phyloP scores from a whole-genome alignment of 441 rosid species.

The Hura crepitans region DNA sequence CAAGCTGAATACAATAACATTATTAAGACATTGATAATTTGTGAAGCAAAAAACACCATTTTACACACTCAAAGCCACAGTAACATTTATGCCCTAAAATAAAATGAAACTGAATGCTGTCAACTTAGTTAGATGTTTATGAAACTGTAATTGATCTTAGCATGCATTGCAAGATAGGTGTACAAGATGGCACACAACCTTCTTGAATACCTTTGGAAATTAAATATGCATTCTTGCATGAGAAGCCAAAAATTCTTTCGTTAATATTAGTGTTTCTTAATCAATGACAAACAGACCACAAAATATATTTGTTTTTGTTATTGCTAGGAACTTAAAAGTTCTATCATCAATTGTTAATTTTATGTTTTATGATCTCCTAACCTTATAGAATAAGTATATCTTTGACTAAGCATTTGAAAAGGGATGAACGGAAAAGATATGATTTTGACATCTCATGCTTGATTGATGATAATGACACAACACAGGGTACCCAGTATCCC shows the following conservation, averaged over 20 bases:
- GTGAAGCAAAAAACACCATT: neutral
- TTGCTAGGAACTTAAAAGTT: slow-evolving; percentile 2
- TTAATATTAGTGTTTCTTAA: no score
- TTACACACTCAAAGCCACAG: neutral
- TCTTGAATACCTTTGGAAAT: neutral
- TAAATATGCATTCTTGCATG: neutral
- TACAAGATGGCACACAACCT: neutral
- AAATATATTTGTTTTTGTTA: neutral
- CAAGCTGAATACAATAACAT: neutral
- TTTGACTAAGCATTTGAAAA: slow-evolving; percentile 9
- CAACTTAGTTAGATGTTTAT: neutral
- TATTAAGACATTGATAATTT: neutral
- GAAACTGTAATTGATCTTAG: neutral
- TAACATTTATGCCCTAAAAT: neutral
- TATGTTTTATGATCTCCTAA: neutral
- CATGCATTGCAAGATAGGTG: neutral
- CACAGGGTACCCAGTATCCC: slow-evolving; percentile 79
- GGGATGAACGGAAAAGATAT: neutral
- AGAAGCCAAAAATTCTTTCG: neutral
- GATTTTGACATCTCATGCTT: slow-evolving; percentile 8
- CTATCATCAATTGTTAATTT: neutral
- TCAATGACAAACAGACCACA: neutral
- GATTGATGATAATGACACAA: slow-evolving; percentile 10
- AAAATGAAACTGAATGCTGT: neutral
- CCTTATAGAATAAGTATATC: neutral